phyloP scores from a whole-genome alignment of 1,284 basidiomycete genomes.

The Moniliella sp. region DNA sequence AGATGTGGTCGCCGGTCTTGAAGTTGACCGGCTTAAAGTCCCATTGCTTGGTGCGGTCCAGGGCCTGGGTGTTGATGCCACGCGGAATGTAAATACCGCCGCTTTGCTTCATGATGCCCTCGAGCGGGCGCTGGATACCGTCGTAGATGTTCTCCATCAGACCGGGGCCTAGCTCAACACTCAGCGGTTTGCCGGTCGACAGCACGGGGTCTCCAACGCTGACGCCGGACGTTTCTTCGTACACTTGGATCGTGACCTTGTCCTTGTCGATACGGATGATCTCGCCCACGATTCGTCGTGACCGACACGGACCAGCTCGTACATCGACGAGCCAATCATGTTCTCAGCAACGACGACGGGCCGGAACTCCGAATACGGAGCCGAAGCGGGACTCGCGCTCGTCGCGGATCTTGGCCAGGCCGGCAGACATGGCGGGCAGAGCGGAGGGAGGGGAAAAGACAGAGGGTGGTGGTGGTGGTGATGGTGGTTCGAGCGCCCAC shows the following conservation, averaged over 20 bases:
- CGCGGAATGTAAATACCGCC: slow-evolving; percentile 84
- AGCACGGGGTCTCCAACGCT: slow-evolving; percentile 94
- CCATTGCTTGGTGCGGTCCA: slow-evolving; percentile 74
- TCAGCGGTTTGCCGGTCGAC: slow-evolving; percentile 85
- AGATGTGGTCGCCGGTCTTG: slow-evolving; percentile 68
- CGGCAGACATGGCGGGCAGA: neutral
- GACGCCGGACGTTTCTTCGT: slow-evolving; percentile 56
- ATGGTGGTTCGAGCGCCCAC: too few relatives aligned
- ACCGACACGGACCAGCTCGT: slow-evolving; percentile 33
- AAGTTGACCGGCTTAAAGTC: slow-evolving; percentile 74
- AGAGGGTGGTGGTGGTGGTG: too few relatives aligned
- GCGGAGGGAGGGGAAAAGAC: too few relatives aligned
- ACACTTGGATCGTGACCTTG: slow-evolving; percentile 85
- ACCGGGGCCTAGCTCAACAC: slow-evolving; percentile 88
- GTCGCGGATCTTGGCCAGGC: slow-evolving; percentile 15
- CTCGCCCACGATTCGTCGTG: slow-evolving; percentile 32
- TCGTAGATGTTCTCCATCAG: slow-evolving; percentile 97
- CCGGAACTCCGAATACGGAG: slow-evolving; percentile 27
- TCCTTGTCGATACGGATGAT: slow-evolving; percentile 31
- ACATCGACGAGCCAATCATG: slow-evolving; percentile 33
- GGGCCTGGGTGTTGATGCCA: slow-evolving; percentile 88
- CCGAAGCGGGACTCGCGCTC: slow-evolving; percentile 25
- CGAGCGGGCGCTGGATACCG: slow-evolving; percentile 35
- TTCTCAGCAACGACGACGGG: slow-evolving; percentile 32
- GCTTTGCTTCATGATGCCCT: slow-evolving; percentile 85